Conservation (phyloP, 2,329 filamentous ascomycete genomes). For the Alternaria arborescens region DNA sequence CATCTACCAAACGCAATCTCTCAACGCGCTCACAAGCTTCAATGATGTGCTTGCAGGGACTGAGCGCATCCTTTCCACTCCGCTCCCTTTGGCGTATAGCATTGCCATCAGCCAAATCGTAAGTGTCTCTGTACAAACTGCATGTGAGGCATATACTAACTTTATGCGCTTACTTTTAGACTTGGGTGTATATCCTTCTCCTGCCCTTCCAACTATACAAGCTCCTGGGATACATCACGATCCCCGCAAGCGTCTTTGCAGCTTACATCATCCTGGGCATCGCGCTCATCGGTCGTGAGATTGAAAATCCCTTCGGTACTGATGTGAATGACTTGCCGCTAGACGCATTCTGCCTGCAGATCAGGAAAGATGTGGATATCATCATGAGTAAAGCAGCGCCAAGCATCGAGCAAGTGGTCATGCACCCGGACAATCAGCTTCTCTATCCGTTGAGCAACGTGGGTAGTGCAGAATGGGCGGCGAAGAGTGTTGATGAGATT, state of each 20-base stretch:
- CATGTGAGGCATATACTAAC: too few relatives aligned
- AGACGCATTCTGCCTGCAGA: conserved; percentile 77
- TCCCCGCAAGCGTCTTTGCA: conserved; percentile 74
- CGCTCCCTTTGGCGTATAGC: conserved; percentile 81
- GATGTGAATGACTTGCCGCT: conserved; percentile 77
- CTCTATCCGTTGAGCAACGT: conserved; percentile 62
- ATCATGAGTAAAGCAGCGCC: conserved; percentile 59
- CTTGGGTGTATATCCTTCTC: conserved; percentile 81
- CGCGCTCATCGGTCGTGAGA: conserved; percentile 77
- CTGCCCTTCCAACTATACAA: conserved; percentile 80
- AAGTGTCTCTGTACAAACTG: too few relatives aligned
- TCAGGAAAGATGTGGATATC: conserved; percentile 76
- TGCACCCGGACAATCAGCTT: conserved; percentile 58
- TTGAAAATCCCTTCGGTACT: conserved; percentile 84
- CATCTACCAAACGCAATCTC: conserved; percentile 67
- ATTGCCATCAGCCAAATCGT: conserved; percentile 82
- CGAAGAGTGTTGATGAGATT: conserved; percentile 51
- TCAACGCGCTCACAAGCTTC: conserved; percentile 68
- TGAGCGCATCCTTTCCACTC: conserved; percentile 81
- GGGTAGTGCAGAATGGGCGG: conserved; percentile 48
- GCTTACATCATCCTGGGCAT: conserved; percentile 86
- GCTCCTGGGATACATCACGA: conserved; percentile 73
- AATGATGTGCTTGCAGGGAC: conserved; percentile 76
- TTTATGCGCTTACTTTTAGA: conserved; percentile 40
- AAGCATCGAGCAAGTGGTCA: conserved; percentile 58